Percentiles rank a stretch among this genome's conserved stretches.
Conservation (phyloP, 257 asterid genomes). For the Nicotiana knightiana region DNA sequence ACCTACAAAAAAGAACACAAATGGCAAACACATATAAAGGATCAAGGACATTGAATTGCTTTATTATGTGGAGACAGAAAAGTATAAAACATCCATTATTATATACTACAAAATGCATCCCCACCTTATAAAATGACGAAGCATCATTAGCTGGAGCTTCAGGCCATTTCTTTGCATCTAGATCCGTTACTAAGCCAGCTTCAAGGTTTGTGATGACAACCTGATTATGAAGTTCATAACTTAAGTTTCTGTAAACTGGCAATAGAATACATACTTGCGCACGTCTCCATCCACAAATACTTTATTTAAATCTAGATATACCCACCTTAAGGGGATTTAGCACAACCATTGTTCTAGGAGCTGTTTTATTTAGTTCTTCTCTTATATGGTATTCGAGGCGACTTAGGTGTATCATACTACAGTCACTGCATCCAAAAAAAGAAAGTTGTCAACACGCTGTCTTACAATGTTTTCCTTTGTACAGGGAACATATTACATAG, state of each 20-base stretch:
- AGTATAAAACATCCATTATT: neutral
- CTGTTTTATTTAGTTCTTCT: slow-evolving; percentile 84
- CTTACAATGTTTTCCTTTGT: slow-evolving; percentile 7
- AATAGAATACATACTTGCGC: neutral
- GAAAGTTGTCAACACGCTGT: slow-evolving; percentile 8
- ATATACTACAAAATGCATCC: neutral
- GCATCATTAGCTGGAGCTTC: slow-evolving; percentile 68
- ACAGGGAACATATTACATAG: neutral
- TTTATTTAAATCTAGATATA: neutral
- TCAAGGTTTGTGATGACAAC: slow-evolving; percentile 79
- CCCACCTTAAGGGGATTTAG: slow-evolving; percentile 81
- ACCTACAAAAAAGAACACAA: slow-evolving; percentile 37
- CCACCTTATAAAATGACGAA: slow-evolving; percentile 68
- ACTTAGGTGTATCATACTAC: slow-evolving; percentile 66
- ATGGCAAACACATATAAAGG: neutral
- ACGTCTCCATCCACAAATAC: neutral
- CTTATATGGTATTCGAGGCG: slow-evolving; percentile 87
- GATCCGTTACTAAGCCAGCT: slow-evolving; percentile 50
- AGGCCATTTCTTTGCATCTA: slow-evolving; percentile 95
- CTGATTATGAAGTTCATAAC: slow-evolving; percentile 25
- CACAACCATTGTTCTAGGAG: slow-evolving; percentile 81
- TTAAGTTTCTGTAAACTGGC: neutral
- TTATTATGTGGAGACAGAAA: neutral
- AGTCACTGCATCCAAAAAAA: slow-evolving; percentile 52
- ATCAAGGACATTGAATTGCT: neutral